phyloP scores from a whole-genome alignment of 2,329 filamentous ascomycete species.

The Parastagonospora avenae region DNA sequence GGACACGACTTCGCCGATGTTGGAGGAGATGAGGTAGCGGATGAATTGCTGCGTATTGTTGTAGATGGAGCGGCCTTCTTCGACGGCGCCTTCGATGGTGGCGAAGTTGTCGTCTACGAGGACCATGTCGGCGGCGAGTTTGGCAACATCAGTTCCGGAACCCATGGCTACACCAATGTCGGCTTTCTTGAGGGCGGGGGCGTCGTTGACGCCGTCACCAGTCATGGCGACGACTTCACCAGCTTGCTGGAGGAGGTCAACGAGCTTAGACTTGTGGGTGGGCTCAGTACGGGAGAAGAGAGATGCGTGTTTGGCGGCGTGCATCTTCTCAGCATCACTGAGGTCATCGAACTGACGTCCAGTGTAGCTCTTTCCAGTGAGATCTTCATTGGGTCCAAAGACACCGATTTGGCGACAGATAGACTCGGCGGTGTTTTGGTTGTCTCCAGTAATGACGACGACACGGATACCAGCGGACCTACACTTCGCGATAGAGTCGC shows the following conservation, averaged over 20 bases:
- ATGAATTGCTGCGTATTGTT: conserved; percentile 99
- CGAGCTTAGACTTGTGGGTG: conserved; percentile 94
- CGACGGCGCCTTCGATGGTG: conserved; percentile 93
- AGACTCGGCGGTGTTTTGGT: conserved; percentile 94
- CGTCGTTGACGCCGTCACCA: conserved; percentile 97
- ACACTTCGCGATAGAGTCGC: conserved; percentile 84
- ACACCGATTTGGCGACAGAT: conserved; percentile 98
- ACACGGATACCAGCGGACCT: conserved; percentile 93
- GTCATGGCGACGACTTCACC: conserved; percentile 99
- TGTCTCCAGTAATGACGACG: conserved; percentile 97
- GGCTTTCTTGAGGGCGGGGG: conserved; percentile 95
- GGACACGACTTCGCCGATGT: conserved; percentile 98
- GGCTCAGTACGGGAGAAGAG: conserved; percentile 97
- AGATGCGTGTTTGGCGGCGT: conserved; percentile 82
- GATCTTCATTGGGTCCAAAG: conserved; percentile 79
- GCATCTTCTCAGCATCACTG: conserved; percentile 76
- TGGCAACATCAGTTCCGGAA: conserved; percentile 94
- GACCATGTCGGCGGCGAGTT: conserved; percentile 97
- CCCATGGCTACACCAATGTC: conserved; percentile 99
- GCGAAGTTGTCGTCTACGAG: conserved; percentile 98
- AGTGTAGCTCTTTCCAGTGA: conserved; percentile 91
- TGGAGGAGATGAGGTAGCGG: conserved; percentile 97
- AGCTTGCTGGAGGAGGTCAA: conserved; percentile 90
- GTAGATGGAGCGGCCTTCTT: conserved; percentile 97
- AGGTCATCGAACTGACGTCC: conserved; percentile 93